These are phyloP conservation scores for Aquilaria malaccensis DNA, from an alignment of 345 rosid species.

Conservation along the genomic window DNA sequence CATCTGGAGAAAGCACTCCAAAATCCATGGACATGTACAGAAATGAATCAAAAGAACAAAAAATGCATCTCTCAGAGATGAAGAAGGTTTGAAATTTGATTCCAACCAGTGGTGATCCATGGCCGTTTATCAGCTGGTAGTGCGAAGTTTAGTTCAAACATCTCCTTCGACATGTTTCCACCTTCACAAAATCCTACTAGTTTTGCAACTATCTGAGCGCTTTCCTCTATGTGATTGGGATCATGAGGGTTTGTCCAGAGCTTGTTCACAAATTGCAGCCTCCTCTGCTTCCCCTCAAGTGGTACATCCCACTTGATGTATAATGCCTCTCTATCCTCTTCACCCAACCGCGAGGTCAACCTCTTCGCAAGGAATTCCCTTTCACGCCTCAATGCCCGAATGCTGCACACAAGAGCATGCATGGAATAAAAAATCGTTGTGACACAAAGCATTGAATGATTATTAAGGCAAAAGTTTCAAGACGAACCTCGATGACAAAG, in stretches of 20 bases:
- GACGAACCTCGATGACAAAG: constrained; percentile 67
- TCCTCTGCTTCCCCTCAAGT: constrained; percentile 95
- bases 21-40: constrained; percentile 31
- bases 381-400: constrained; percentile 77
- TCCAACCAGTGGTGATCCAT: constrained; percentile 83
- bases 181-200: constrained; percentile 88
- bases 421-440: not conserved
- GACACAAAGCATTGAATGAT: not conserved
- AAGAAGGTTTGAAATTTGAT: constrained; percentile 79
- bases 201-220: constrained; percentile 93
- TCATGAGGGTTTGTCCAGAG: constrained; percentile 96
- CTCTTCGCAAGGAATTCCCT: constrained; percentile 94
- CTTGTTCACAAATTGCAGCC: constrained; percentile 80
- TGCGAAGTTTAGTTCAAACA: constrained; percentile 97
- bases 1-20: constrained; percentile 26
- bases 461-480: not conserved
- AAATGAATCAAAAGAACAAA: constrained; percentile 19
- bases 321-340: constrained; percentile 77
- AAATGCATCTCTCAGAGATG: constrained; percentile 37
- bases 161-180: constrained; percentile 89
- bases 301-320: constrained; percentile 92
- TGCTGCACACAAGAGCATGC: constrained; percentile 30
- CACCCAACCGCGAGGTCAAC: constrained; percentile 54
- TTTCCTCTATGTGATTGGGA: constrained; percentile 74
- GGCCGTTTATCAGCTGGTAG: constrained; percentile 80